Evolutionary conservation across 192 early-diverging fungal genomes (phyloP), one percentile per base, ranked within the genome.

Genomic region (Coemansia sp.): DNA sequence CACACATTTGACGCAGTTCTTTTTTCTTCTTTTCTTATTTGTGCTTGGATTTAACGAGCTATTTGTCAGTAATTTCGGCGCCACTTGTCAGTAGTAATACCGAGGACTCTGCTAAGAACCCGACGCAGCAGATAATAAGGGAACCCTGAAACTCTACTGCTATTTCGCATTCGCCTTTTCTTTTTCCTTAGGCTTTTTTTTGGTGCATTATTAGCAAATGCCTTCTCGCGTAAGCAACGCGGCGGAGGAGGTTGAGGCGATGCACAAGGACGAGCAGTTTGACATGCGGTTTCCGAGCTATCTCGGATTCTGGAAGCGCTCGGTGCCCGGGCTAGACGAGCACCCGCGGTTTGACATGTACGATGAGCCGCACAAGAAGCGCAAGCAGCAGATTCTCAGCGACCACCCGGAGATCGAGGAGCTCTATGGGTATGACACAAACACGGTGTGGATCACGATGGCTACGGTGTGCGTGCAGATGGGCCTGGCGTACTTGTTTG

Each of bases 331-430:
- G 14, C 64, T 85, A 11, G 88, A 93, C 69, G 86, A 91, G 71
- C 88, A 89, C 63, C 85, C 93, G 67, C 91, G 92, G 54, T 87
- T 84, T 68, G 93, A 95, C 79, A 87, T 93, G 81, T 84, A 91
- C 79, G 96, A 98, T 79, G 96, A 98, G 83, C 96, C 96, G 35
- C 96, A 98, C 78, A 85, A 89, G 79, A 93, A 93, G 79, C 90
- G 96, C 67, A 93, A 93, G 84, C 78, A 90, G 42, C 89, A 90
- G 68, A 98, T 98, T 70, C 85, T 98, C 41, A 83, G 87, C 57
- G 86, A 89, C 68, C 88, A 98, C 70, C 96, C 96, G 16, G 92
- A 96, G 68, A 92, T 98, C 48, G 87, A 89, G 66, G 79, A 89
- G 51, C 87, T 98, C 37, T 95, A 93, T 53, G 93, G 95, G 54